Evolutionary conservation across 2,329 filamentous ascomycete species (phyloP), one percentile per base, ranked within the genome.

Genomic region (Ustilaginoidea virens): DNA sequence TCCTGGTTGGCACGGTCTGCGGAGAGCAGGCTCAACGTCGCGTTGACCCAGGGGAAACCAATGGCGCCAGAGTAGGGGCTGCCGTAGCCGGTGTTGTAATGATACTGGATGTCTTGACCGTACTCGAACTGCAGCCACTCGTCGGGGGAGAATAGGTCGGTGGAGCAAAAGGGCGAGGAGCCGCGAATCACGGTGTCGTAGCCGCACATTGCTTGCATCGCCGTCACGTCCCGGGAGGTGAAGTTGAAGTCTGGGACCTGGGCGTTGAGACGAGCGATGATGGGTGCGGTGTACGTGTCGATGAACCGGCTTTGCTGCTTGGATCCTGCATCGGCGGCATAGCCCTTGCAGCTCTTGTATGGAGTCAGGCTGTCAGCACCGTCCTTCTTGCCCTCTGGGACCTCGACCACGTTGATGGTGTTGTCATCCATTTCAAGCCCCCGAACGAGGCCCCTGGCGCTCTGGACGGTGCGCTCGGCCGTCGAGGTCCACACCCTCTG

Each of bases 91-190:
- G 63, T 55, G 48, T 78, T 79, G 49, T 74, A 69, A 42, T 70
- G 67, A 44, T 76, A 77, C 41, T 64, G 61, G 36, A 77, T 51
- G 36, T 77, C 72, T 36, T 71, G 70, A 9, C 65, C 60, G 43
- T 77, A 77, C 47, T 77, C 72, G 51, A 72, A 77, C 3, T 56
- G 56, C n/a, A 77, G 63, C 72, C 71, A 76, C 36, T 76, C 71
- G 37, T 71, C 62, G 0, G 69, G 59, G 1, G 59, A 55, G 42
- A 77, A 76, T 9, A 74, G 55, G 11, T 63, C 56, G 0, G 69
- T 54, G 30, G 66, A 60, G 49, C 72, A 77, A 46, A 76, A 75
- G 1, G 63, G 62, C 0, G 70, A 75, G 25, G 58, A 63, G 2
- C 72, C 72, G 1, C 61, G 61, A 34, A 75, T 74, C 12, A 75